These are phyloP conservation scores for Myriosclerotinia duriaeana DNA, from an alignment of 2,329 filamentous ascomycete genomes.

Conservation along the genomic window DNA sequence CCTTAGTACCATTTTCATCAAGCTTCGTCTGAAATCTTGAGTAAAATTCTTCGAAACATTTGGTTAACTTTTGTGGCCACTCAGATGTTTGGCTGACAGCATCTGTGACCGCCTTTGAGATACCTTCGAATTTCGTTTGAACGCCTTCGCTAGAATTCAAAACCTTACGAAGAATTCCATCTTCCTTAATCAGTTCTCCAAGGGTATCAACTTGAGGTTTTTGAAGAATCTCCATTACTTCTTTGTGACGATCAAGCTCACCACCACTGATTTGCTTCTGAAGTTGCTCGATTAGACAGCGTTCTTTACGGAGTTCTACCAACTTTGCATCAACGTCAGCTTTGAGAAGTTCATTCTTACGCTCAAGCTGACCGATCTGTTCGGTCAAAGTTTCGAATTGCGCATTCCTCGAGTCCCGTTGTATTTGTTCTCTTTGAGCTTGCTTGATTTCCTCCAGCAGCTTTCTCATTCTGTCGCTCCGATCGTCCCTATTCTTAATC, in stretches of 20 bases:
- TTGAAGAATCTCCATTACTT: constrained; percentile 32
- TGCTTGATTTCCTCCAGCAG: constrained; percentile 18
- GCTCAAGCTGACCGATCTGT: not conserved
- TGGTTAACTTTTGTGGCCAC: constrained; percentile 26
- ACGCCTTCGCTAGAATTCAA: constrained; percentile 25
- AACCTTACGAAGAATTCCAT: constrained; percentile 30
- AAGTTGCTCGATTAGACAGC: not conserved
- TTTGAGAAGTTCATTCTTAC: not conserved
- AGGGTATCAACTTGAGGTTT: constrained; percentile 27
- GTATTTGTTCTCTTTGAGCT: not conserved
- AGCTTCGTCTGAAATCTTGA: constrained; percentile 30
- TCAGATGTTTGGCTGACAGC: constrained; percentile 27
- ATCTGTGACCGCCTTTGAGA: constrained; percentile 25
- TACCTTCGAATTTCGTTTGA: constrained; percentile 39
- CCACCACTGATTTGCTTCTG: constrained; percentile 2
- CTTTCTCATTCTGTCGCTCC: not conserved
- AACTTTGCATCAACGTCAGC: not conserved
- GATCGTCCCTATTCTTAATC: not conserved
- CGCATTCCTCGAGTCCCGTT: not conserved
- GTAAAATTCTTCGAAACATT: constrained; percentile 34
- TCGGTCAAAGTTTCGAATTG: not conserved
- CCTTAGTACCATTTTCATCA: constrained; percentile 21
- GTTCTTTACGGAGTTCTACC: not conserved
- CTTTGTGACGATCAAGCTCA: constrained; percentile 24
- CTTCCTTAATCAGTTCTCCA: constrained; percentile 31